phyloP scores from a whole-genome alignment of 1,284 basidiomycete genomes.

The Moesziomyces sp. region DNA sequence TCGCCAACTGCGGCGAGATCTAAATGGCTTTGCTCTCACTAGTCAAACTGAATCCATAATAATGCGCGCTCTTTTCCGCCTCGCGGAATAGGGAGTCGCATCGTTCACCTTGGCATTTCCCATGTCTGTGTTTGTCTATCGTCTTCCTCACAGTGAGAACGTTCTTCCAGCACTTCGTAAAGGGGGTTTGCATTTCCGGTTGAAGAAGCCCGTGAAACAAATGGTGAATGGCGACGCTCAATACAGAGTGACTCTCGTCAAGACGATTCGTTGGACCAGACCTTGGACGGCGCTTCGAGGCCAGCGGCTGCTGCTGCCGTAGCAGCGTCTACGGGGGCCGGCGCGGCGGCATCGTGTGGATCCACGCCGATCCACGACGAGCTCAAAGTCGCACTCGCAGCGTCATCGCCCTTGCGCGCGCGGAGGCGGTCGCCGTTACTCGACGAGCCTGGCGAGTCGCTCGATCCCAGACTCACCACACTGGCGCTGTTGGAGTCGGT shows the following conservation, averaged over 20 bases:
- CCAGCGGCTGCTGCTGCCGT: conserved; percentile 27
- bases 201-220: too few species aligned
- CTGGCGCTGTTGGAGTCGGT: conserved; percentile 16
- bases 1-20: conserved; percentile 63
- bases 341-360: background rate
- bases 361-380: conserved; percentile 48
- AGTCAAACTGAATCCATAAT: background rate
- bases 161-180: too few species aligned
- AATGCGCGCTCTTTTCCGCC: too few species aligned
- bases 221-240: too few species aligned
- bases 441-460: conserved; percentile 18
- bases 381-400: conserved; percentile 29
- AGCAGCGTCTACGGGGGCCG: conserved; percentile 6
- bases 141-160: too few species aligned
- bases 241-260: background rate
- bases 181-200: too few species aligned
- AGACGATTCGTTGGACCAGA: background rate
- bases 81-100: background rate
- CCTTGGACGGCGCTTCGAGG: conserved; percentile 12
- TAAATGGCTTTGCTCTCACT: conserved; percentile 28
- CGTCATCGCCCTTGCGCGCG: conserved; percentile 3
- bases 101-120: background rate
- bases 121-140: too few species aligned
- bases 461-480: conserved; percentile 27
- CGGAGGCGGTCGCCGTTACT: conserved; percentile 9